phyloP scores from a whole-genome alignment of 1,284 basidiomycete genomes.

The Puccinia horiana region DNA sequence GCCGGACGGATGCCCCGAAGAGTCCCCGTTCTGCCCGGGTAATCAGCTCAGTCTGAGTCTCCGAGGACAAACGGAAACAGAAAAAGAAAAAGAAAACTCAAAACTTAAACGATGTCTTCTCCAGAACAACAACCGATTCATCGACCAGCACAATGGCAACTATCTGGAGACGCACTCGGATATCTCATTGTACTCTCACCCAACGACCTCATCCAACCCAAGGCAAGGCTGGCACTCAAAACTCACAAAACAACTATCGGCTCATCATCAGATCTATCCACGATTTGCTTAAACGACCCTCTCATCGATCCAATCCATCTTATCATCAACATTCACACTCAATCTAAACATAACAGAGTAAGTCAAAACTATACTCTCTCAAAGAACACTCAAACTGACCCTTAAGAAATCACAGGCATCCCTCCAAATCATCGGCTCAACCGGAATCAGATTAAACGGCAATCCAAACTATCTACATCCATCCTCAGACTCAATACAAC shows the following conservation, averaged over 20 bases:
- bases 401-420: slow-evolving; percentile 7
- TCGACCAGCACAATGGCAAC: background rate
- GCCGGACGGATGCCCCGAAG: too few species aligned
- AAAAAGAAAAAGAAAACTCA: too few species aligned
- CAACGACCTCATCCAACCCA: background rate
- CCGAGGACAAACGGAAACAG: too few species aligned
- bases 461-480: background rate
- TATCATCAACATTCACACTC: background rate
- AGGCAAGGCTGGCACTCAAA: slow-evolving; percentile 3
- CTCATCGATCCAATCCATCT: background rate
- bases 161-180: background rate
- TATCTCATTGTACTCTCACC: slow-evolving; percentile 2
- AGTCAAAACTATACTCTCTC: background rate
- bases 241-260: background rate
- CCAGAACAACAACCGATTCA: background rate
- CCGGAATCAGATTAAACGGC: slow-evolving; percentile 7
- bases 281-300: background rate
- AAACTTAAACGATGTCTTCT: background rate
- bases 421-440: background rate
- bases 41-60: too few species aligned
- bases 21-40: too few species aligned
- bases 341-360: background rate
- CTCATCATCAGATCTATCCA: background rate
- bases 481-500: background rate
- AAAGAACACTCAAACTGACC: background rate